phyloP scores from a whole-genome alignment of 495 filamentous ascomycete genomes.

The Sporormia fimetaria region DNA sequence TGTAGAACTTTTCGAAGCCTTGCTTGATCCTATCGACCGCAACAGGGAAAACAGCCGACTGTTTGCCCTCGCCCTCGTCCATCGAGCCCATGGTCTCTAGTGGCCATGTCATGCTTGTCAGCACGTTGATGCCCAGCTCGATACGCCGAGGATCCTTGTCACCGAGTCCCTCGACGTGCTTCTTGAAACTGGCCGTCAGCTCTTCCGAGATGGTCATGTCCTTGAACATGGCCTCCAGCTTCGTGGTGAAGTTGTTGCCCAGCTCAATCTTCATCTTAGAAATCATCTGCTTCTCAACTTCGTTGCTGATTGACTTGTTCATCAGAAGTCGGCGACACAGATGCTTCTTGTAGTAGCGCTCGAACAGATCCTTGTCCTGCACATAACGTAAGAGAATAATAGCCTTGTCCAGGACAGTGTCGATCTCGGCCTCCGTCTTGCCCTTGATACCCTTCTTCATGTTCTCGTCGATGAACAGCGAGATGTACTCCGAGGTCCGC shows the following conservation, averaged over 20 bases:
- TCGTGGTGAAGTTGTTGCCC: constrained; percentile 83
- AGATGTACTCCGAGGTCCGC: constrained; percentile 81
- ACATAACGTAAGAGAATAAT: constrained; percentile 79
- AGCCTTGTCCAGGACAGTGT: constrained; percentile 76
- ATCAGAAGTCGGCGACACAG: constrained; percentile 74
- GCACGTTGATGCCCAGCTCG: constrained; percentile 70
- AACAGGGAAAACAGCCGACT: constrained; percentile 52
- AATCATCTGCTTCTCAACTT: constrained; percentile 91
- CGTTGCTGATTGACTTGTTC: constrained; percentile 74
- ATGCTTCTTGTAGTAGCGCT: constrained; percentile 97
- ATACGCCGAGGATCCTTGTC: constrained; percentile 56
- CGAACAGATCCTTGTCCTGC: constrained; percentile 87
- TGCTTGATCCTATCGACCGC: constrained; percentile 67
- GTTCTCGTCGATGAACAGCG: constrained; percentile 94
- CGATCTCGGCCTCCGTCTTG: constrained; percentile 85
- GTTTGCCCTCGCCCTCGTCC: constrained; percentile 41
- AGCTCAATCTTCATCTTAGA: constrained; percentile 91
- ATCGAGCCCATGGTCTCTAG: constrained; percentile 65
- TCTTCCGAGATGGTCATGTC: constrained; percentile 90
- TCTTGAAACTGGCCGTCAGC: constrained; percentile 61
- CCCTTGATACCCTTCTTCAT: constrained; percentile 87
- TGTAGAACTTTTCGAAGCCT: constrained; percentile 84
- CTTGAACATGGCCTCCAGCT: constrained; percentile 95
- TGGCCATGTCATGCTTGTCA: constrained; percentile 93
- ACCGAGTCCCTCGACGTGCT: constrained; percentile 50